Base-by-base conservation (phyloP, 257 asterid species). In the Sherardia arvensis region DNA sequence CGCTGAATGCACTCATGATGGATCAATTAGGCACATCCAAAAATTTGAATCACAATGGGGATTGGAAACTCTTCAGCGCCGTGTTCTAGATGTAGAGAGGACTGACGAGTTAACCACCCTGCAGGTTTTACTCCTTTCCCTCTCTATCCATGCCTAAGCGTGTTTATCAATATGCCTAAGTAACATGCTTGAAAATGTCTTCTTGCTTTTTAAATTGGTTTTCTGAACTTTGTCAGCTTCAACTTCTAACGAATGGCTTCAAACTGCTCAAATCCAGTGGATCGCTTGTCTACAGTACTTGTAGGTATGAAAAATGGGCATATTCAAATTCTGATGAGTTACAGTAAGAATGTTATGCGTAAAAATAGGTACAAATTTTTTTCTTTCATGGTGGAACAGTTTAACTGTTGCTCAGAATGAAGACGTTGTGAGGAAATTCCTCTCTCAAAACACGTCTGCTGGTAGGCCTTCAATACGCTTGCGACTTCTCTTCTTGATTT, bases 1-100 rank as follows among this genome's bases (percentile, higher is more conserved):
- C 83, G 98, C 96, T 74, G 98, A 91, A 76, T 91, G 98, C 76
- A 91, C 96, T 10, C 98, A 91, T 69, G 98, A 91, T 75, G 98
- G 98, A 67, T 91, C 98, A 43, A 70, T 86, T 56, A 85, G 77
- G 69, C 96, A 91, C 73, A 85, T 91, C 64, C 98, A 88, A 73
- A 91, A 91, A 75, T 92, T 86, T 71, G 93, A 89, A 74, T 38
- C 47, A 38, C 91, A 87, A 61, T 92, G 97, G 99, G 99, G 99
- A 66, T 92, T 97, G 99, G 79, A 87, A 62, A 89, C 99, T 48
- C 85, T 92, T 78, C 76, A 76, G 62, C 85, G 95, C 66, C 99
- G 99, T 57, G 94, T 92, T 66, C 80, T 92, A 61, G 90, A 86
- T 79, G 96, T 95, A 62, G 87, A 82, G 69, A 88, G 98, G 81